Conservation (phyloP, 2,329 filamentous ascomycete genomes). For the Colletotrichum plurivorum region DNA sequence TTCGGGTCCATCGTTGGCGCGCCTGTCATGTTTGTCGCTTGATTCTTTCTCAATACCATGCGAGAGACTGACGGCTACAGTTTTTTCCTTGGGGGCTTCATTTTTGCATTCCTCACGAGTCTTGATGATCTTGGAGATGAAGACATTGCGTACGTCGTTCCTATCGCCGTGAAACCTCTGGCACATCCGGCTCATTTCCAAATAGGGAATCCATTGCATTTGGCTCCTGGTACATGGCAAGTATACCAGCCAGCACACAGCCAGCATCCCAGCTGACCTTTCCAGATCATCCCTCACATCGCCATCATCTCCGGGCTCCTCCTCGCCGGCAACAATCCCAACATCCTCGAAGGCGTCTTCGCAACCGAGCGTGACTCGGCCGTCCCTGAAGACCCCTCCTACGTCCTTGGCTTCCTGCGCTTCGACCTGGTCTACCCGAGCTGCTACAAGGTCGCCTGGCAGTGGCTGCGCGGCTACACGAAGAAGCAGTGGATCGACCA, state of each 20-base stretch:
- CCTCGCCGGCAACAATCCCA: conserved; percentile 48
- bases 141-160: conserved; percentile 2
- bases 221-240: conserved; percentile 44
- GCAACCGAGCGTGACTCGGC: conserved; percentile 35
- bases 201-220: conserved; percentile 23
- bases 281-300: conserved; percentile 45
- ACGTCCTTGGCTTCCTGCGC: conserved; percentile 32
- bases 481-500: conserved; percentile 46
- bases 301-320: conserved; percentile 45
- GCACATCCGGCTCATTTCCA: background rate
- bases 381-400: conserved; percentile 32
- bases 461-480: conserved; percentile 46
- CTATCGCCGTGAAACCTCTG: background rate
- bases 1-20: conserved; percentile 47
- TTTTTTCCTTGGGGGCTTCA: conserved; percentile 46
- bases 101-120: conserved; percentile 43
- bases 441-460: conserved; percentile 46
- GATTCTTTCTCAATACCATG: background rate
- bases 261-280: background rate
- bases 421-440: conserved; percentile 45
- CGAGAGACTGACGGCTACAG: background rate
- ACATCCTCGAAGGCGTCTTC: conserved; percentile 46
- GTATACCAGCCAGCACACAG: conserved; percentile 15
- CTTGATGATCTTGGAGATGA: conserved; percentile 40
- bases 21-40: conserved; percentile 41